phyloP scores from a whole-genome alignment of 768 basidiomycete genomes.

The Ephemerocybe angulata region DNA sequence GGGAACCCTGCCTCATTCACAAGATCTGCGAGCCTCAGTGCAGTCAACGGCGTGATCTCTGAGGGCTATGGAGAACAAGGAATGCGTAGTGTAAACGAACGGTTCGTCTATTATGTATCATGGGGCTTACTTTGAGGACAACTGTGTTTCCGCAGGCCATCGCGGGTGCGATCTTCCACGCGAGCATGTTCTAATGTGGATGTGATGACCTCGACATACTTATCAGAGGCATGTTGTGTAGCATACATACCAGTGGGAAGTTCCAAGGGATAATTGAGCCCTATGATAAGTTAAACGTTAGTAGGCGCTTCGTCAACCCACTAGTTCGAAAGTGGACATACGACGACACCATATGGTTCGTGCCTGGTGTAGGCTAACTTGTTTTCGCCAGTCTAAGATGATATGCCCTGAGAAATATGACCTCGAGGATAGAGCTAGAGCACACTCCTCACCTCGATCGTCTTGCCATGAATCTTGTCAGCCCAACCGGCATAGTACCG shows the following conservation, averaged over 20 bases:
- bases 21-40: constrained; percentile 48
- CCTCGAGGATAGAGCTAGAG: neutral
- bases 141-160: constrained; percentile 73
- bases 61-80: constrained; percentile 44
- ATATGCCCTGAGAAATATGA: neutral
- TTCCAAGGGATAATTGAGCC: constrained; percentile 65
- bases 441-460: constrained; percentile 49
- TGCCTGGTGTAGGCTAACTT: constrained; percentile 68
- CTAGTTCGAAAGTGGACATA: constrained; percentile 12
- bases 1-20: constrained; percentile 72
- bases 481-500: constrained; percentile 90
- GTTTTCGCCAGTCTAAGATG: constrained; percentile 41
- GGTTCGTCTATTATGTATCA: no score
- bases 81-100: no score
- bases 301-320: neutral
- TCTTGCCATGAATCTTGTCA: constrained; percentile 77
- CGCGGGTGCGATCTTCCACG: constrained; percentile 73
- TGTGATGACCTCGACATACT: no score
- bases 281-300: constrained; percentile 13
- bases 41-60: constrained; percentile 69
- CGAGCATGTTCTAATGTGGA: constrained; percentile 47
- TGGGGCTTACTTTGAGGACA: constrained; percentile 54
- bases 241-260: constrained; percentile 31
- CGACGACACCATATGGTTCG: constrained; percentile 58
- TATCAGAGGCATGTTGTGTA: neutral